A percentile compares a stretch with the other conserved stretches of the same genome.
Evolutionary conservation across 2,329 filamentous ascomycete species (phyloP).

Genomic region (Pseudocercospora eumusae): DNA sequence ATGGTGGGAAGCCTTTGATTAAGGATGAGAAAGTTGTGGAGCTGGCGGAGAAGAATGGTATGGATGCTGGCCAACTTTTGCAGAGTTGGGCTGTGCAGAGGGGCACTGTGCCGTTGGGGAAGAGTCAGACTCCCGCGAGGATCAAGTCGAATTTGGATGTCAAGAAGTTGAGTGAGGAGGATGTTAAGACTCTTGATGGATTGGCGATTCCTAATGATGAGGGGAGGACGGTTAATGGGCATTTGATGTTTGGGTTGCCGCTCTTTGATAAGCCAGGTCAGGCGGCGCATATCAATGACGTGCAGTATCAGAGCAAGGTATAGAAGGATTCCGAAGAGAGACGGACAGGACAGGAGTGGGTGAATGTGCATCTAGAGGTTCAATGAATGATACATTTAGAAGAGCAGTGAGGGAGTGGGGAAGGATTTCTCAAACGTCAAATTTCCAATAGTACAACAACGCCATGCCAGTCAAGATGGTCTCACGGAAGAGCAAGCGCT

Average conservation of each 20-base stretch:
- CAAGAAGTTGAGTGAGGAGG: conserved; percentile 40
- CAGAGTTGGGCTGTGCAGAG: conserved; percentile 60
- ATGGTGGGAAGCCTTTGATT: conserved; percentile 37
- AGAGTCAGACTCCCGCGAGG: conserved; percentile 55
- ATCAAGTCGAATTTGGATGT: conserved; percentile 42
- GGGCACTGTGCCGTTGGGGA: conserved; percentile 56
- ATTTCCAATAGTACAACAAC: no score
- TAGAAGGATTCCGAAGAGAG: no score
- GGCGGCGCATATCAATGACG: background rate
- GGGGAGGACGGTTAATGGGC: conserved; percentile 26
- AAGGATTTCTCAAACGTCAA: no score
- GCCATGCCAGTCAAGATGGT: no score
- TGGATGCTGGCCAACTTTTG: conserved; percentile 57
- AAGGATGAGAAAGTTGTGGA: conserved; percentile 64
- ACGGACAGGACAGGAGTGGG: background rate
- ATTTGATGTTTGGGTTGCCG: conserved; percentile 19
- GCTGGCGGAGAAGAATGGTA: conserved; percentile 61
- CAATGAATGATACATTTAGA: no score
- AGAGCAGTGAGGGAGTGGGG: no score
- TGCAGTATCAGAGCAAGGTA: background rate
- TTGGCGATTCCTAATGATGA: conserved; percentile 40
- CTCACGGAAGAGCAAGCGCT: no score
- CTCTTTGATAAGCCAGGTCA: conserved; percentile 17
- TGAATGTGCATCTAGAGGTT: background rate
- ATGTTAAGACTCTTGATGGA: conserved; percentile 42